Evolutionary conservation across 208 protist species (phyloP), one percentile per base, ranked within the genome.

Genomic region (Vickermania spadyakhi): DNA sequence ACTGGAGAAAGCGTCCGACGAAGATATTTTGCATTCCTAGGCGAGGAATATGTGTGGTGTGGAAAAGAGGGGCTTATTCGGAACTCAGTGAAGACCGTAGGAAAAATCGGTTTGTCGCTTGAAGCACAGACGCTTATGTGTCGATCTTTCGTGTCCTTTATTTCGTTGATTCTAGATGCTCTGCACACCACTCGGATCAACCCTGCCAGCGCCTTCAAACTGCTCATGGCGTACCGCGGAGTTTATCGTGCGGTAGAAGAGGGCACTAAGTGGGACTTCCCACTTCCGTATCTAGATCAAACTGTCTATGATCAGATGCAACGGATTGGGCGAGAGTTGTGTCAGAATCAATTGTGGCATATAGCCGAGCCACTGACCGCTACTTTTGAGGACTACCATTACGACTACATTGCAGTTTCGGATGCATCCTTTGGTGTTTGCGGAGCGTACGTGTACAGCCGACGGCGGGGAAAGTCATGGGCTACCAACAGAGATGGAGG

Each of bases 11-110:
- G 41, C 52, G 56, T 23, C 21, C 3, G 67, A 68, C 25, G 52
- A 26, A 28, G 25, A 49, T 14, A n/a, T 62, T 5, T 21, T 62
- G 3, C 14, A 4, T 58, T 68, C 28, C 41, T 72, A 25, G 66
- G 66, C 22, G 36, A 72, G 54, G 66, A 71, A 55, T 71, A 66
- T 26, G n/a, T n/a, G 31, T 72, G 30, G 60, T 28, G 14, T 2
- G 55, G 55, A 4, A 23, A 14, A 2, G 31, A 68, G 31, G 51
- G 68, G 21, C 13, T 54, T 13, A 56, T 64, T 23, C 28, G 57
- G 0, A 60, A 64, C 57, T 68, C 61, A 18, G 28, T 26, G 51
- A 63, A 63, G 62, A 64, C 29, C 11, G 41, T 69, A 2, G 52
- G 52, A 1, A 73, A 68, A 51, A n/a, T 59, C 26, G 42, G 14